phyloP scores from a whole-genome alignment of 768 basidiomycete species.

The Mycena amicta region DNA sequence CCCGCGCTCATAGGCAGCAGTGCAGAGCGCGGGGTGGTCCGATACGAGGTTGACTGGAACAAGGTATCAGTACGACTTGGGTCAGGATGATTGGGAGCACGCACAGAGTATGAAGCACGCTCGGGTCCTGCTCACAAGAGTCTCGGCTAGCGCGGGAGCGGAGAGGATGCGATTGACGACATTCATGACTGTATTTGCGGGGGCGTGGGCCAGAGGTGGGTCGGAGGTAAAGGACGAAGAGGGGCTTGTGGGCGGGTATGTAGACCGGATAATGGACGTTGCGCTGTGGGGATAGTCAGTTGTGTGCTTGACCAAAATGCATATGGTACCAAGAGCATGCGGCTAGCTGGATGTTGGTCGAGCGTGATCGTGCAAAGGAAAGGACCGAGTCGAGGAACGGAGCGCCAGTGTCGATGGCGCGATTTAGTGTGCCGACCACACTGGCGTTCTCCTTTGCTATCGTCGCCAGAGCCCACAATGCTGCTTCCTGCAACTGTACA shows the following conservation, averaged over 20 bases:
- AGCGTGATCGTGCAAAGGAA: constrained; percentile 58
- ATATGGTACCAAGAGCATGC: constrained; percentile 65
- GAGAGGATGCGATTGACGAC: constrained; percentile 65
- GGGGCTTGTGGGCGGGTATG: constrained; percentile 28
- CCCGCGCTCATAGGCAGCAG: constrained; percentile 70
- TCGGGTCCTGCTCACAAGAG: constrained; percentile 51
- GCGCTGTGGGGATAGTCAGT: constrained; percentile 41
- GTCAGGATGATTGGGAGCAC: constrained; percentile 27
- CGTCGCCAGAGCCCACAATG: constrained; percentile 63
- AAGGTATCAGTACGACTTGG: background rate
- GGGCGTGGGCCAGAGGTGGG: constrained; percentile 42
- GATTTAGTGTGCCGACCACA: constrained; percentile 50
- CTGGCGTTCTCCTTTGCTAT: constrained; percentile 63
- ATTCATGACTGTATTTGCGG: constrained; percentile 65
- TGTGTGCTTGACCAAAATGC: background rate
- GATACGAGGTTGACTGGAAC: constrained; percentile 62
- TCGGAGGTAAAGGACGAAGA: constrained; percentile 7
- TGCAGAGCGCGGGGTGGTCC: constrained; percentile 69
- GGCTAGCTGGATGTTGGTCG: constrained; percentile 64
- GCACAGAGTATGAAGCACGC: constrained; percentile 79
- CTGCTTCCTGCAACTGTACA: constrained; percentile 65
- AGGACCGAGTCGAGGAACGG: constrained; percentile 49
- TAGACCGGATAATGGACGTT: constrained; percentile 63
- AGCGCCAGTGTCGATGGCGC: constrained; percentile 26
- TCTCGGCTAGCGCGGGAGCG: constrained; percentile 37